phyloP scores from a whole-genome alignment of 2,329 filamentous ascomycete genomes.

The Parastagonospora nodorum region DNA sequence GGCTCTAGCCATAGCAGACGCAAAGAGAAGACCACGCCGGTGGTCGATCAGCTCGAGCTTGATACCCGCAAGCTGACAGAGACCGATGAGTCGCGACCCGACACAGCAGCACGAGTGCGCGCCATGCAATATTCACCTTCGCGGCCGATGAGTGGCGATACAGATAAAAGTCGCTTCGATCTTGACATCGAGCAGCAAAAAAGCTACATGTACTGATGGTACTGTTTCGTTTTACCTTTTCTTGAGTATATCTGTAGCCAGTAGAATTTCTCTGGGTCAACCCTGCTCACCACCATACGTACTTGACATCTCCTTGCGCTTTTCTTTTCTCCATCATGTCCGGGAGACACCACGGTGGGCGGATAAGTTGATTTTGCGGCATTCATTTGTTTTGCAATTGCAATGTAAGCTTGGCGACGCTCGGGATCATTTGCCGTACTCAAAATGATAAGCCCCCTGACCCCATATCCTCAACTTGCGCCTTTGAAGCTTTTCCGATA shows the following conservation, averaged over 20 bases:
- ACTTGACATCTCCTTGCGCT: conserved; percentile 14
- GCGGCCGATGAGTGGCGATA: conserved; percentile 41
- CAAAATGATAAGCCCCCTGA: conserved; percentile 12
- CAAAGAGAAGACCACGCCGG: conserved; percentile 38
- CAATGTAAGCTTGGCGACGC: neutral
- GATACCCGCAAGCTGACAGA: conserved; percentile 39
- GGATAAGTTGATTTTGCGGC: conserved; percentile 18
- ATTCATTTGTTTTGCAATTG: conserved; percentile 10
- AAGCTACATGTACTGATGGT: conserved; percentile 41
- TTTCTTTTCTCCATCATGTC: conserved; percentile 5
- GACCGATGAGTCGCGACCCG: conserved; percentile 29
- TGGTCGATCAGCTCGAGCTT: conserved; percentile 41
- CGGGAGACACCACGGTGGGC: conserved; percentile 19
- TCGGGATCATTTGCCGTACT: neutral
- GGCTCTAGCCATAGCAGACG: conserved; percentile 38
- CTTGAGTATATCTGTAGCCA: conserved; percentile 17
- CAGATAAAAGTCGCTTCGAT: conserved; percentile 42
- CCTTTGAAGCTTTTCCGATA: no score
- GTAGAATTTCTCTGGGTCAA: conserved; percentile 18
- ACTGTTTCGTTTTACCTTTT: conserved; percentile 16
- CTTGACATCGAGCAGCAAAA: conserved; percentile 44
- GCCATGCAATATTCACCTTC: conserved; percentile 16
- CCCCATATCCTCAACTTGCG: conserved; percentile 17
- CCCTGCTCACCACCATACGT: conserved; percentile 17
- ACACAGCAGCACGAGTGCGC: conserved; percentile 23